Evolutionary conservation across 305 asterid genomes (phyloP).

Genomic region (Plantago rigida): DNA sequence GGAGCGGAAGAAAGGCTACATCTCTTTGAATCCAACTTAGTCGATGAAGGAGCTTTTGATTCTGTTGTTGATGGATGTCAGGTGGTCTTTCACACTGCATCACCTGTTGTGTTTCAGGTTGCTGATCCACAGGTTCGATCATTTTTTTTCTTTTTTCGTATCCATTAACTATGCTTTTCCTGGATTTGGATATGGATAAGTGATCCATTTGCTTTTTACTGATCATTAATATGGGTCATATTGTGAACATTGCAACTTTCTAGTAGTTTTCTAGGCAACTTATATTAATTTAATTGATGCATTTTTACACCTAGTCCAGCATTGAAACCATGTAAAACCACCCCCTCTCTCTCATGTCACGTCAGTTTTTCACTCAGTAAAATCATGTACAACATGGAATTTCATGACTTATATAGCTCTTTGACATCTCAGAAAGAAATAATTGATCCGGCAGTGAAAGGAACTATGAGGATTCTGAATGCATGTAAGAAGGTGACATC

Average conservation of each 20-base stretch:
- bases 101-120: conserved; percentile 28
- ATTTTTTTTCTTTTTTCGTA: too few species aligned
- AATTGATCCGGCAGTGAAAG: conserved; percentile 44
- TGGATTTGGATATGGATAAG: neutral
- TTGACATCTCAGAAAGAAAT: conserved; percentile 29
- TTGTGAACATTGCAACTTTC: too few species aligned
- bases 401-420: neutral
- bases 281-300: too few species aligned
- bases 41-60: conserved; percentile 36
- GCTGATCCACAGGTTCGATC: conserved; percentile 32
- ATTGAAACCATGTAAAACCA: too few species aligned
- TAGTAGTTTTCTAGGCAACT: too few species aligned
- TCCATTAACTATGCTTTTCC: too few species aligned
- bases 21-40: conserved; percentile 32
- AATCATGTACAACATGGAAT: too few species aligned
- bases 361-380: too few species aligned
- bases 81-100: conserved; percentile 41
- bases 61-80: conserved; percentile 34
- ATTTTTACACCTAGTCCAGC: too few species aligned
- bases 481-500: conserved; percentile 39
- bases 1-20: conserved; percentile 41
- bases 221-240: neutral
- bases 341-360: too few species aligned
- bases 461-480: conserved; percentile 37
- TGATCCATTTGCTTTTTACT: neutral